Conservation (phyloP, 163 green algal genomes). For the Chlamydomonas reinhardtii region DNA sequence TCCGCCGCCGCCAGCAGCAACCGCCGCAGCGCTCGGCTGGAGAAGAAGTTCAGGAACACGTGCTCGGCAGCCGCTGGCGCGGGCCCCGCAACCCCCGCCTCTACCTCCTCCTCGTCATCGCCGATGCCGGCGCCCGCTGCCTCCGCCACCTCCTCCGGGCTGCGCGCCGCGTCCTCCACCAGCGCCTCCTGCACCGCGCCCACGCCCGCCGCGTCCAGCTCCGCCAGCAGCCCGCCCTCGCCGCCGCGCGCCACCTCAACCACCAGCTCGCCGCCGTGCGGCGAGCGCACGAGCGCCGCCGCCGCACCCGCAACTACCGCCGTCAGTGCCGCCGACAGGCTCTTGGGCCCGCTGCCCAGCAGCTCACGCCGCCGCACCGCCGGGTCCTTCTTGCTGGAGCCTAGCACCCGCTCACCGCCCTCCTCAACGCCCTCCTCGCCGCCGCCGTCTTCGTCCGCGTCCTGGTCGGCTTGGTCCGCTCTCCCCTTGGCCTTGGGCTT, state of each 20-base stretch:
- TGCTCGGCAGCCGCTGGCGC: slow-evolving; percentile 32
- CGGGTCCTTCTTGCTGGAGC: slow-evolving; percentile 83
- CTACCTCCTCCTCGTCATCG: slow-evolving; percentile 28
- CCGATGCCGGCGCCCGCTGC: background rate
- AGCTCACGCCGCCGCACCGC: slow-evolving; percentile 74
- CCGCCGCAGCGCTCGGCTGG: slow-evolving; percentile 65
- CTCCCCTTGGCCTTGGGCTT: slow-evolving; percentile 17
- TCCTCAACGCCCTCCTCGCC: background rate
- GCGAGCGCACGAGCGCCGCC: slow-evolving; percentile 64
- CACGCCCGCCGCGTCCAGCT: slow-evolving; percentile 48
- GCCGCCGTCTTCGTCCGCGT: background rate
- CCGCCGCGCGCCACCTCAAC: slow-evolving; percentile 80
- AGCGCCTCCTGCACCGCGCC: slow-evolving; percentile 51
- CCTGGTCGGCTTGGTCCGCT: background rate
- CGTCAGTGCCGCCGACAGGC: slow-evolving; percentile 66
- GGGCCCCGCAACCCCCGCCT: slow-evolving; percentile 8
- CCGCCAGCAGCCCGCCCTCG: slow-evolving; percentile 62
- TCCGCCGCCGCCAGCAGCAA: slow-evolving; percentile 49
- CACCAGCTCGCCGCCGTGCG: slow-evolving; percentile 71
- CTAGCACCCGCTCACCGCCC: slow-evolving; percentile 58
- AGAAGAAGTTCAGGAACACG: slow-evolving; percentile 63
- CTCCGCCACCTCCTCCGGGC: slow-evolving; percentile 38
- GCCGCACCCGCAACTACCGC: slow-evolving; percentile 47
- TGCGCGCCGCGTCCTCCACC: slow-evolving; percentile 34
- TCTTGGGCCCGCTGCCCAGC: slow-evolving; percentile 65